Base-by-base conservation (phyloP, 148 eudicot genomes). In the Rhododendron ovatum region DNA sequence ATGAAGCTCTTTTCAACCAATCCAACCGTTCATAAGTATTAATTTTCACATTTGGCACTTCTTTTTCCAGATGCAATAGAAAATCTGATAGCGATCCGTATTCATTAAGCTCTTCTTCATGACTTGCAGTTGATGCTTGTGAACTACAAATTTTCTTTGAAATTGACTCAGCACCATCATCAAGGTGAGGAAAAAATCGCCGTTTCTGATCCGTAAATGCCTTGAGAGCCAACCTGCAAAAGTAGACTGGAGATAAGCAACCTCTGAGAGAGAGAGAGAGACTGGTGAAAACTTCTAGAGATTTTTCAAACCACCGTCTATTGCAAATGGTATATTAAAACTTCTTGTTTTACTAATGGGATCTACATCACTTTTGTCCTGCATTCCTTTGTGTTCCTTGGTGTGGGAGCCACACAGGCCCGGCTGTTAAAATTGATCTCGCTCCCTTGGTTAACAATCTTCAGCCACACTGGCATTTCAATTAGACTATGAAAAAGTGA, bases 161-260 rank as follows among this genome's bases (percentile, higher is more conserved):
- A 80, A 90, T 83, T 83, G 94, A 86, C 88, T 89, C 93, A 82
- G 86, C 81, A 77, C 74, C 87, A 81, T 89, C 89, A 74, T 93
- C 95, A 83, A 97, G 94, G 86, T 97, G 96, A 86, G 98, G 98
- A 87, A 97, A 97, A 86, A 94, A 94, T 84, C 98, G 92, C 85
- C 90, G 89, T 84, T 94, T 95, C 88, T 97, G 98, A 88, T 94
- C 98, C 6, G 92, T 92, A 84, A 97, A 97, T 76, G 99, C 95
- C 90, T 97, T 95, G 82, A 97, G 92, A 82, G 99, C 99, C 86
- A 97, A 88, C 91, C 99, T 96, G 93, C 84, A 82, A 28, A 37
- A 41, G 55, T 63, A n/a, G 75, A 67, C 22, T 67, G 77, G 28
- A 86, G 24, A 41, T 82, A 55, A 84, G 75, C 28, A 39, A 73